phyloP scores from a whole-genome alignment of 805 yeast species.

The Saccharomycopsis sp. region DNA sequence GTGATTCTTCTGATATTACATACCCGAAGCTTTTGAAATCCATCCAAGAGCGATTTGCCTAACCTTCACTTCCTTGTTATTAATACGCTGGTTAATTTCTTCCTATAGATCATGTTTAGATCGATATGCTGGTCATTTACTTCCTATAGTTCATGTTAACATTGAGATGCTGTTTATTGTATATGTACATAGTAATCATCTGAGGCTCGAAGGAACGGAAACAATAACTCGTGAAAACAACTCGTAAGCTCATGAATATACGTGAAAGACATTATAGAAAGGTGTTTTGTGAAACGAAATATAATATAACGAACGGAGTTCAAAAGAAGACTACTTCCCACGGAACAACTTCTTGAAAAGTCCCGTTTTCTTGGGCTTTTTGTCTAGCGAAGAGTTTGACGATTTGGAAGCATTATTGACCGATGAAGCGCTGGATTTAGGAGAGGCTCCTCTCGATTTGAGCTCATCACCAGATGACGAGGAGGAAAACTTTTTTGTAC shows the following conservation, averaged over 20 bases:
- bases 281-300: neutral
- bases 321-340: neutral
- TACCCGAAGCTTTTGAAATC: constrained; percentile 58
- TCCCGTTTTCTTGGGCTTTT: neutral
- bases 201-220: too few species aligned
- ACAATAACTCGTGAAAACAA: neutral
- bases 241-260: neutral
- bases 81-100: neutral
- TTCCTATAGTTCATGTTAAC: neutral
- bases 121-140: neutral
- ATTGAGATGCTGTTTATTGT: neutral
- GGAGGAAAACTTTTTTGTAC: neutral
- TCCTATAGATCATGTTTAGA: neutral
- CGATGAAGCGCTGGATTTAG: neutral
- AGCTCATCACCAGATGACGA: neutral
- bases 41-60: constrained; percentile 32
- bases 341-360: neutral
- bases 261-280: neutral
- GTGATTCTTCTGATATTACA: constrained; percentile 78
- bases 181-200: neutral
- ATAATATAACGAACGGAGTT: neutral
- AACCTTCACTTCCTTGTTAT: too few species aligned
- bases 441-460: neutral
- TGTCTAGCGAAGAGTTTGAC: neutral
- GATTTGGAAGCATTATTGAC: neutral